Evolutionary conservation across 345 rosid genomes (phyloP), one percentile per base, ranked within the genome.

Genomic region (Turnera subulata): DNA sequence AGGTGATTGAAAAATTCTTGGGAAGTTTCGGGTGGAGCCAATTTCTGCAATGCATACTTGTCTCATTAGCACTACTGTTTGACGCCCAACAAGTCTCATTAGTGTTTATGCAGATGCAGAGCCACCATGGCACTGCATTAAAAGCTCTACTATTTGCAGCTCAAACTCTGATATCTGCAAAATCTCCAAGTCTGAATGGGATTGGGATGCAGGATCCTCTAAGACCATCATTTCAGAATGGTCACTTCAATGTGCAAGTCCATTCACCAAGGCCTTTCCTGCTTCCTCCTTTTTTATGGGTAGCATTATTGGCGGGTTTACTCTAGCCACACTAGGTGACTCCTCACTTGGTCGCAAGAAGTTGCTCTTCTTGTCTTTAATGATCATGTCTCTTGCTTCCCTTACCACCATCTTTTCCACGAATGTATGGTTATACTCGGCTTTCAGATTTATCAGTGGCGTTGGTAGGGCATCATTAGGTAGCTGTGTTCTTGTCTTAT

Each of bases 81-180:
- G 89, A 82, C 46, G 89, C 83, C 5, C 89, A 85, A 42, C 93
- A 85, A 49, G 75, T 89, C 83, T 85, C 66, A 69, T 85, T 23
- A 76, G 74, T 32, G 78, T 82, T 21, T 82, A 78, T 69, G 75
- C 92, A 1, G 92, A 85, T 50, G 66, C 74, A 0, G 72, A 66
- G 46, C 84, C 92, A 0, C 25, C 76, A 2, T 82, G 84, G 88
- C 88, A 74, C 68, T 84, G 88, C 67, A 59, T 53, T 6, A 56
- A 46, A 67, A 59, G 50, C 6, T 54, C 46, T 23, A 43, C 65
- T 16, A 20, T 38, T 4, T 73, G 80, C 14, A 66, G 60, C 53
- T 42, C 72, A 11, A 13, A 42, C 19, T 25, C 73, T n/a, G 53
- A 73, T 46, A 33, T 75, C 23, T 82, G 91, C 17, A 59, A 35